Conservation (phyloP, 2,329 filamentous ascomycete genomes). For the Aquanectria penicillioides region DNA sequence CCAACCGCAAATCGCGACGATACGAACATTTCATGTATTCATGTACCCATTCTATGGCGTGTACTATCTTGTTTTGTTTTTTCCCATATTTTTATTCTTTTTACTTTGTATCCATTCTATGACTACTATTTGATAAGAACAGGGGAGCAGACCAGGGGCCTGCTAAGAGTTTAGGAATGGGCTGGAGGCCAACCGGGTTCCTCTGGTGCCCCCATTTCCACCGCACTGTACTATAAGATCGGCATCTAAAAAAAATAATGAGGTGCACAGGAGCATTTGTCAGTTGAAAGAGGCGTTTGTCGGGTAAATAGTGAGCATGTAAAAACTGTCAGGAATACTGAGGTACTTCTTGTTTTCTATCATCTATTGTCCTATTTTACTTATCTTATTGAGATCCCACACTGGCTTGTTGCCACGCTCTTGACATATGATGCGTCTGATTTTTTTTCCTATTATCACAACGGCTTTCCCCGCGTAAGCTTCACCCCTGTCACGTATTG, state of each 20-base stretch:
- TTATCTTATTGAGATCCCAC: neutral
- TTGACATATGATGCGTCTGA: neutral
- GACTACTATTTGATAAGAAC: too few species aligned
- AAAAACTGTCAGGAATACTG: constrained; percentile 10
- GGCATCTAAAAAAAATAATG: constrained; percentile 30
- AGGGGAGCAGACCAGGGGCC: too few species aligned
- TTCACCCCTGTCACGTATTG: neutral
- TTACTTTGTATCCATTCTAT: constrained; percentile 17
- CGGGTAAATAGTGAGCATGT: constrained; percentile 18
- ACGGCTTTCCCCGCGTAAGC: neutral
- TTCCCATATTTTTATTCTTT: neutral
- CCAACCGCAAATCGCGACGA: constrained; percentile 29
- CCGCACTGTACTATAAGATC: constrained; percentile 23
- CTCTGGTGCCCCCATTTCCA: too few species aligned
- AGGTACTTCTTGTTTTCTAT: neutral
- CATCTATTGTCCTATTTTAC: constrained; percentile 8
- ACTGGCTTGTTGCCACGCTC: neutral
- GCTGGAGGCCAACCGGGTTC: too few species aligned
- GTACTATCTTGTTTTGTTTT: too few species aligned
- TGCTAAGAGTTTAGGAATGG: too few species aligned
- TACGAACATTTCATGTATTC: constrained; percentile 39
- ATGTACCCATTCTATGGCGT: constrained; percentile 30
- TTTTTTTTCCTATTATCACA: neutral
- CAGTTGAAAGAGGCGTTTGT: constrained; percentile 22
- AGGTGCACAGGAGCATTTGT: too few species aligned